Evolutionary conservation across 305 asterid genomes (phyloP).

Genomic region (Fraxinus sp.): DNA sequence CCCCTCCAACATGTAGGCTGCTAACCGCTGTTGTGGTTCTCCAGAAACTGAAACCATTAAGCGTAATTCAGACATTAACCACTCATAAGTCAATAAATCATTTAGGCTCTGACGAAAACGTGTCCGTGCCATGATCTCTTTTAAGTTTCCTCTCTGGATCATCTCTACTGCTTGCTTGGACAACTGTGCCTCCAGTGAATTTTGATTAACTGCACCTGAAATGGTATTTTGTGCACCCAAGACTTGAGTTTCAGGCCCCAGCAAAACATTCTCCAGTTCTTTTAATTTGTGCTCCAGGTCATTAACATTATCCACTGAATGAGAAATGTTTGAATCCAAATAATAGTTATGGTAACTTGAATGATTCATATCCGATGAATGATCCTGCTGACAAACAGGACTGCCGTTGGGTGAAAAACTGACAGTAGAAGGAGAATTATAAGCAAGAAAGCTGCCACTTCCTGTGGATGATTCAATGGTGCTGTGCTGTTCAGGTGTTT

Average conservation of each 20-base stretch:
- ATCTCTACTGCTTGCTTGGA: slow-evolving; percentile 31
- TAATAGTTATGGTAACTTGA: slow-evolving; percentile 20
- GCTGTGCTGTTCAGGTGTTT: slow-evolving; percentile 22
- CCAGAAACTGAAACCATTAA: slow-evolving; percentile 50
- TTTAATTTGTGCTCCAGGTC: slow-evolving; percentile 24
- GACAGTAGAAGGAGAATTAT: slow-evolving; percentile 30
- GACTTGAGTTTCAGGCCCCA: slow-evolving; percentile 26
- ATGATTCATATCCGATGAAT: slow-evolving; percentile 29
- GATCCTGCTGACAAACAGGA: slow-evolving; percentile 35
- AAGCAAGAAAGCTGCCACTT: slow-evolving; percentile 24
- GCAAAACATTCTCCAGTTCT: slow-evolving; percentile 29
- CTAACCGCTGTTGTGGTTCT: slow-evolving; percentile 52
- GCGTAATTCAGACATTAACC: slow-evolving; percentile 43
- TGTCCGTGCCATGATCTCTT: slow-evolving; percentile 46
- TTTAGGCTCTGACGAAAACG: no score
- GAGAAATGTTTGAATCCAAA: slow-evolving; percentile 21
- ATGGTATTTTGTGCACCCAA: not conserved
- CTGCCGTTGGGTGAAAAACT: slow-evolving; percentile 38
- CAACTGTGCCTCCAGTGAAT: slow-evolving; percentile 22
- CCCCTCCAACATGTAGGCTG: slow-evolving; percentile 59
- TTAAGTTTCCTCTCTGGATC: slow-evolving; percentile 30
- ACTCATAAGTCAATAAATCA: slow-evolving; percentile 30
- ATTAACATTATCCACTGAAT: slow-evolving; percentile 16
- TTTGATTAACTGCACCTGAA: slow-evolving; percentile 13
- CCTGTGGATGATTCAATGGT: slow-evolving; percentile 33